Evolutionary conservation across 1,284 basidiomycete genomes (phyloP).

Genomic region (Papiliotrema laurentii): DNA sequence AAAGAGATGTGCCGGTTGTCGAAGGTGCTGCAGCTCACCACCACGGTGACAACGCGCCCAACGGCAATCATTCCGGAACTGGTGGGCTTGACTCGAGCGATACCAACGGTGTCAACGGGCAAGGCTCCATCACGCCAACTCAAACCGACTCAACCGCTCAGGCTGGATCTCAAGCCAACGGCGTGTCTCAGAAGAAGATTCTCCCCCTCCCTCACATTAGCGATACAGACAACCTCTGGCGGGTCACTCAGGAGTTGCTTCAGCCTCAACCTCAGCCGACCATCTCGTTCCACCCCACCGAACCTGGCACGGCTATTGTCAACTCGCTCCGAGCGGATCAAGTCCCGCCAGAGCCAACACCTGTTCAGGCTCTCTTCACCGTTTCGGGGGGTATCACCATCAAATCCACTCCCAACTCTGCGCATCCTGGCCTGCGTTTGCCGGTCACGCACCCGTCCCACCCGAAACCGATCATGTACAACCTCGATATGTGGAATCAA

Average conservation of each 20-base stretch:
- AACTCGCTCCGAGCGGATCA: too few relatives aligned
- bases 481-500: conserved; percentile 42
- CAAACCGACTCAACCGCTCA: neutral
- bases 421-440: conserved; percentile 23
- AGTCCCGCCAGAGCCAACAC: conserved; percentile 26
- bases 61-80: conserved; percentile 4
- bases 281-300: conserved; percentile 27
- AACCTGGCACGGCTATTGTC: conserved; percentile 16
- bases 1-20: conserved; percentile 35
- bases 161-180: neutral
- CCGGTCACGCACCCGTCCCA: conserved; percentile 26
- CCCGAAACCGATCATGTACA: conserved; percentile 35
- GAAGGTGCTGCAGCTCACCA: conserved; percentile 1
- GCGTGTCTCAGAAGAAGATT: conserved; percentile 11
- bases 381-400: conserved; percentile 40
- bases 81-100: conserved; percentile 7
- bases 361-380: conserved; percentile 45
- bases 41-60: neutral
- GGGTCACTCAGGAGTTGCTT: conserved; percentile 40
- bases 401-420: conserved; percentile 31
- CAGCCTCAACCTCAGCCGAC: conserved; percentile 20
- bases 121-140: neutral
- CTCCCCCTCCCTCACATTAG: conserved; percentile 36
- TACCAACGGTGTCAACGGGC: neutral
- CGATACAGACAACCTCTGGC: conserved; percentile 44